phyloP scores from a whole-genome alignment of 2,329 filamentous ascomycete species.

The Penicillium sp. region DNA sequence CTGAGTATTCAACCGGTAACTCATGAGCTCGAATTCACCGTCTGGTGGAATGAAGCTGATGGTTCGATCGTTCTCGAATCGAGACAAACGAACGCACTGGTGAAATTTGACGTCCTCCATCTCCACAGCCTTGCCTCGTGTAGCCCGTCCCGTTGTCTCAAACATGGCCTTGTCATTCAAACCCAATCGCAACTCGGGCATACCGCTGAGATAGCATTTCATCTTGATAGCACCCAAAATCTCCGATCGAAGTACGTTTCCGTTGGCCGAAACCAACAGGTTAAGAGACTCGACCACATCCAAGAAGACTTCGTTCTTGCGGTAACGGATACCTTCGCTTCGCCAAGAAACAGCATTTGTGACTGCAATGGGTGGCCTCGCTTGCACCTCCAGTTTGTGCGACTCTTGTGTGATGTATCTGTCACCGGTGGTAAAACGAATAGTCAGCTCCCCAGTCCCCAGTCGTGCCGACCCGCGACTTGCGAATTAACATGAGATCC shows the following conservation, averaged over 20 bases:
- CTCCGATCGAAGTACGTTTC: slow-evolving; percentile 91
- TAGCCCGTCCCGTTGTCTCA: slow-evolving; percentile 90
- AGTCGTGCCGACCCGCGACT: background rate
- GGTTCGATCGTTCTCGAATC: slow-evolving; percentile 97
- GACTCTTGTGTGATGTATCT: slow-evolving; percentile 97
- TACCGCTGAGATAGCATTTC: slow-evolving; percentile 98
- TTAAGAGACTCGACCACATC: slow-evolving; percentile 97
- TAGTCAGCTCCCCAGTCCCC: background rate
- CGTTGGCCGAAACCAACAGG: slow-evolving; percentile 85
- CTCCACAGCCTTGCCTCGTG: slow-evolving; percentile 92
- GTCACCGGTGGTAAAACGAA: background rate
- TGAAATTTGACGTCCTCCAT: slow-evolving; percentile 99
- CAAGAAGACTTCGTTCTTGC: slow-evolving; percentile 98
- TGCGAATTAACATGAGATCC: background rate
- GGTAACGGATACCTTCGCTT: slow-evolving; percentile 94
- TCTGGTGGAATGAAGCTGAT: slow-evolving; percentile 99
- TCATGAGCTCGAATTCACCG: slow-evolving; percentile 99
- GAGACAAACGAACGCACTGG: slow-evolving; percentile 89
- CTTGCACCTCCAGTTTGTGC: slow-evolving; percentile 95
- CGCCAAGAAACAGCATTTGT: slow-evolving; percentile 98
- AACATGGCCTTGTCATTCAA: slow-evolving; percentile 99
- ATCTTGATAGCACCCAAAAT: slow-evolving; percentile 97
- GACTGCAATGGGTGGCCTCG: slow-evolving; percentile 91
- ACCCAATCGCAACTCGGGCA: slow-evolving; percentile 90
- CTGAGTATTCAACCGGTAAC: slow-evolving; percentile 95